Percentiles rank a stretch among this genome's conserved stretches.
Evolutionary conservation across 345 rosid species (phyloP).

Genomic region (Citrus mangshanensis): DNA sequence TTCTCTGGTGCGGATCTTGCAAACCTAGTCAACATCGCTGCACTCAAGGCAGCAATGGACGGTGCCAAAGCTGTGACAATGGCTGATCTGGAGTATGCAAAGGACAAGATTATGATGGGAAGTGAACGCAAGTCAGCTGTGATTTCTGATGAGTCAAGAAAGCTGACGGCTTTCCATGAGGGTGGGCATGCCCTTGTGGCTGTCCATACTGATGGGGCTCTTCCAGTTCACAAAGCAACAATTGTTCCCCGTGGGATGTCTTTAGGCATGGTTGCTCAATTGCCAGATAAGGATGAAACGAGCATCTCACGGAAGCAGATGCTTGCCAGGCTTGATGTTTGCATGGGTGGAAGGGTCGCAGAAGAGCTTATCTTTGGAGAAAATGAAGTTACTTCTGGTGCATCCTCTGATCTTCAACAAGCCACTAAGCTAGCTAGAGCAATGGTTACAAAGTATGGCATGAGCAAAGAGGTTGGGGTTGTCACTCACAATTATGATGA

Average conservation of each 20-base stretch:
- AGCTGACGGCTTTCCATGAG: constrained; percentile 88
- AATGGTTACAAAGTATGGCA: constrained; percentile 89
- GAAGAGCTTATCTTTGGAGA: constrained; percentile 96
- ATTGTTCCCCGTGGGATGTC: constrained; percentile 94
- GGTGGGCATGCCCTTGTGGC: constrained; percentile 99
- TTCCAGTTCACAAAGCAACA: constrained; percentile 95
- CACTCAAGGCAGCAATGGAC: constrained; percentile 96
- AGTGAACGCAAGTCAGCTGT: constrained; percentile 96
- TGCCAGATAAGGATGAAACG: constrained; percentile 83
- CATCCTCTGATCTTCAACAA: constrained; percentile 76
- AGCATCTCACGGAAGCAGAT: constrained; percentile 79
- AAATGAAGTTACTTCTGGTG: constrained; percentile 84
- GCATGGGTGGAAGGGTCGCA: constrained; percentile 96
- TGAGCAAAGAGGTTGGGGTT: constrained; percentile 88
- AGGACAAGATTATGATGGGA: constrained; percentile 97
- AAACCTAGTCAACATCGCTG: constrained; percentile 81
- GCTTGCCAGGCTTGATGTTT: constrained; percentile 93
- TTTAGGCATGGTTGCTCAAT: constrained; percentile 91
- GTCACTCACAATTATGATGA: constrained; percentile 75
- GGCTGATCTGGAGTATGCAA: constrained; percentile 89
- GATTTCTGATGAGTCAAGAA: constrained; percentile 74
- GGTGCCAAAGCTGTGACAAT: constrained; percentile 87
- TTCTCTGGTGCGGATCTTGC: constrained; percentile 98
- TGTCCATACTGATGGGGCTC: constrained; percentile 83
- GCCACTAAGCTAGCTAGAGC: constrained; percentile 82